Evolutionary conservation across 1,284 basidiomycete species (phyloP).

Genomic region (Xerocomus minutiporus): DNA sequence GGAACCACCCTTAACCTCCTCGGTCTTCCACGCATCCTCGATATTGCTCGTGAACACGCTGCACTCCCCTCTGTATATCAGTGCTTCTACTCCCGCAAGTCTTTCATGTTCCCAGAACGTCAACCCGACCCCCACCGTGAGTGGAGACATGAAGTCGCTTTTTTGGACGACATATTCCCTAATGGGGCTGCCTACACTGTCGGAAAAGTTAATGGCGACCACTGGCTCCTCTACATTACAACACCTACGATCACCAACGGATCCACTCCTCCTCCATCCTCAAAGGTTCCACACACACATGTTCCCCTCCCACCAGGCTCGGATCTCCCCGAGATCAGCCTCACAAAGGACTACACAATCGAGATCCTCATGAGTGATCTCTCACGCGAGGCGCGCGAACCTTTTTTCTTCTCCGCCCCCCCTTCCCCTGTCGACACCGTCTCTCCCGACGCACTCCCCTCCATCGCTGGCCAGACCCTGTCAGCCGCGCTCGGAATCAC

Average conservation of each 20-base stretch:
- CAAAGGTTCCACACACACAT: slow-evolving; percentile 8
- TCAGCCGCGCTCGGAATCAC: slow-evolving; percentile 80
- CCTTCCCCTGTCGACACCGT: slow-evolving; percentile 31
- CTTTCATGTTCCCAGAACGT: slow-evolving; percentile 98
- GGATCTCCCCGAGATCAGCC: slow-evolving; percentile 25
- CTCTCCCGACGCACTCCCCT: slow-evolving; percentile 41
- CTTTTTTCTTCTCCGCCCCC: slow-evolving; percentile 68
- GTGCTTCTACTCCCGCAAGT: slow-evolving; percentile 97
- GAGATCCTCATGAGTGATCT: slow-evolving; percentile 98
- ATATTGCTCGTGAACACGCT: slow-evolving; percentile 80
- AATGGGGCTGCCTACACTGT: slow-evolving; percentile 94
- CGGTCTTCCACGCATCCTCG: slow-evolving; percentile 88
- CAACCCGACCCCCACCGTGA: slow-evolving; percentile 92
- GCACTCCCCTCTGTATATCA: slow-evolving; percentile 74
- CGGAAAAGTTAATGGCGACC: slow-evolving; percentile 97
- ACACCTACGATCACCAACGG: slow-evolving; percentile 43
- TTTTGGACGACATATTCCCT: slow-evolving; percentile 84
- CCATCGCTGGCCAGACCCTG: slow-evolving; percentile 63
- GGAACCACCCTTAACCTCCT: slow-evolving; percentile 97
- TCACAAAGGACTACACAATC: slow-evolving; percentile 80
- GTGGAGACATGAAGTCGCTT: slow-evolving; percentile 92
- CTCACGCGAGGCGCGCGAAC: slow-evolving; percentile 65
- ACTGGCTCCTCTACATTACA: slow-evolving; percentile 96
- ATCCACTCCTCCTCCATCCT: slow-evolving; percentile 25
- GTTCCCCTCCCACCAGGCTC: slow-evolving; percentile 7